These are phyloP conservation scores for Penicillium mononematosum DNA, from an alignment of 495 filamentous ascomycete species.

Conservation along the genomic window DNA sequence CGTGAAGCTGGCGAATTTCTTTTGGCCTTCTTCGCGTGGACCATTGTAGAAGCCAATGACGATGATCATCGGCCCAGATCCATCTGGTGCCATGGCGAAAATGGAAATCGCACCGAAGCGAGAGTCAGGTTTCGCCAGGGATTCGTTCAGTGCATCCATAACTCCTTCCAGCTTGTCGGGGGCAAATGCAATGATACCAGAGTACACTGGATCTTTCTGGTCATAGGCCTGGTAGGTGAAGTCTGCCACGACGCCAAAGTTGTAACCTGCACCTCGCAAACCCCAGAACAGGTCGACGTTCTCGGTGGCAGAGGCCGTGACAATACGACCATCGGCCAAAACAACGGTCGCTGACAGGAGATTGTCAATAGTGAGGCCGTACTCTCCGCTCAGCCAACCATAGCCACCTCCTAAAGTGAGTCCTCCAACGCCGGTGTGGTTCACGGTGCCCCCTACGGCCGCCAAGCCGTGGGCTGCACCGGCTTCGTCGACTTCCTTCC, in stretches of 20 bases:
- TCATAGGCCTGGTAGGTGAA: constrained; percentile 49
- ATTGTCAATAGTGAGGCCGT: constrained; percentile 55
- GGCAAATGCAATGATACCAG: constrained; percentile 46
- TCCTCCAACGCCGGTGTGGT: constrained; percentile 59
- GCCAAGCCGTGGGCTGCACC: constrained; percentile 50
- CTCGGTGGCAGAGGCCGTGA: constrained; percentile 38
- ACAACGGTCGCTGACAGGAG: constrained; percentile 50
- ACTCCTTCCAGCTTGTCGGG: constrained; percentile 40
- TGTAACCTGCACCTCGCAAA: constrained; percentile 47
- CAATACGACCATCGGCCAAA: constrained; percentile 47
- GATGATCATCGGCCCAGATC: constrained; percentile 38
- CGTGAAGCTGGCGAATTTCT: constrained; percentile 39
- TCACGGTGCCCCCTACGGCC: constrained; percentile 59
- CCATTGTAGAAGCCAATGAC: constrained; percentile 54
- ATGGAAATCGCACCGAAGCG: constrained; percentile 41
- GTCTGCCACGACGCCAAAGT: constrained; percentile 47
- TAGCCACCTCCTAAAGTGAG: constrained; percentile 59
- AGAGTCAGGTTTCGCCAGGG: constrained; percentile 32
- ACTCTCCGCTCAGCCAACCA: constrained; percentile 48
- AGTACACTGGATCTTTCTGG: constrained; percentile 45
- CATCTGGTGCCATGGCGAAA: constrained; percentile 36
- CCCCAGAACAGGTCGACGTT: constrained; percentile 50
- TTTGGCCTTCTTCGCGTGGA: constrained; percentile 37
- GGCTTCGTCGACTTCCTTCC: constrained; percentile 56
- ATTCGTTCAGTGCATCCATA: constrained; percentile 40